Base-by-base conservation (phyloP, 1,139 yeast species). In the Geotrichum candidum region DNA sequence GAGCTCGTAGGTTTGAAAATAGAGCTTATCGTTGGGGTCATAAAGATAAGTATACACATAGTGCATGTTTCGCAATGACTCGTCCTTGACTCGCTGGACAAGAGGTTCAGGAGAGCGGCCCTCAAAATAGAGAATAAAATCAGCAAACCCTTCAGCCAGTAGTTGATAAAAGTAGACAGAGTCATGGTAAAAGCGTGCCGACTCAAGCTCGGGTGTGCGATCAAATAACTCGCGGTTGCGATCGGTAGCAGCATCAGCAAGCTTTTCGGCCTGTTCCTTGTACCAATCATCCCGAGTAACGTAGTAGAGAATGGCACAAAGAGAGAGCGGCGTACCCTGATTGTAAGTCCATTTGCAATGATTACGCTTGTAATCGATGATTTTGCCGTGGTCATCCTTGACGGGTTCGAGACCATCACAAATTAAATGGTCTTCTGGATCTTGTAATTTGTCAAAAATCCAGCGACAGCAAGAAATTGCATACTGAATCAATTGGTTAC, bases 261-360 rank as follows among this genome's bases (percentile, higher is more conserved):
- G 76, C n/a, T 77, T 82, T 64, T 79, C 80, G 3, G 91, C 88
- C 62, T 81, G 79, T 18, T 79, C 70, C 67, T 79, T 76, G 85
- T 88, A 86, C 68, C 82, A 78, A 22, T 76, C 73, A 65, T 85
- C 84, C 45, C 77, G 73, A 25, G 89, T 86, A 64, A 78, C 75
- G 63, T 76, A 77, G 68, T 81, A 86, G 65, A 87, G 74, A 67
- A 80, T 76, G 10, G 83, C 72, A 5, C 84, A 79, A 0, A 86
- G 83, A 10, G 87, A 82, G 54, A 86, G 69, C 0, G 90, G 83
- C 4, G 87, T 81, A 22, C 92, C 91, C 35, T 84, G 80, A 73
- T 86, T 86, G 72, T 87, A 87, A n/a, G 88, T 80, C 84, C 87
- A 84, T 72, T 86, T 86, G 65, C 80, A 80, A 29, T 77, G 77